phyloP scores from a whole-genome alignment of 768 basidiomycete genomes.

The Psilocybe tampanensis region DNA sequence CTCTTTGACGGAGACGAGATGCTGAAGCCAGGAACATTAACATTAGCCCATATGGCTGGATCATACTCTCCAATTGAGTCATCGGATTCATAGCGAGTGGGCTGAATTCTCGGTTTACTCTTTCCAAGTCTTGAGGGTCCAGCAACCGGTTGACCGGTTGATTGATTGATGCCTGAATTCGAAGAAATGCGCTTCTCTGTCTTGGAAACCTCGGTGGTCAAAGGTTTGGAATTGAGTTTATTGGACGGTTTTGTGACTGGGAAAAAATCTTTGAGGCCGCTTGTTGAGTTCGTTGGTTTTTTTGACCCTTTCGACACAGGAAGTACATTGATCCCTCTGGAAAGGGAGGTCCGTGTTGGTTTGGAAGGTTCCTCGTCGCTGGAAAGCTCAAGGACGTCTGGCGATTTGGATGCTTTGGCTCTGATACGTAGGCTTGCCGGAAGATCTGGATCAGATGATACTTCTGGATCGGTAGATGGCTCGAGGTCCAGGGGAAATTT shows the following conservation, averaged over 20 bases:
- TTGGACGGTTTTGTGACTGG: constrained; percentile 8
- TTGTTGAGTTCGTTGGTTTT: neutral
- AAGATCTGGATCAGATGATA: neutral
- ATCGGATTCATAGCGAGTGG: neutral
- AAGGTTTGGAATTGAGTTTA: neutral
- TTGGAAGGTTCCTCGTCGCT: neutral
- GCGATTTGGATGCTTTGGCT: neutral
- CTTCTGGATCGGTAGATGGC: neutral
- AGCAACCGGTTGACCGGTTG: too few relatives aligned
- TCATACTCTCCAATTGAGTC: constrained; percentile 6
- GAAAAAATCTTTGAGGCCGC: constrained; percentile 19
- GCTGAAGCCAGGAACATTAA: neutral
- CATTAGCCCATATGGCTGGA: neutral
- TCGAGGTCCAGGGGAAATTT: neutral
- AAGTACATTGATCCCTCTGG: constrained; percentile 9
- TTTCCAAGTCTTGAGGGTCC: neutral
- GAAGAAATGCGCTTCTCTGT: neutral
- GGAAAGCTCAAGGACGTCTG: neutral
- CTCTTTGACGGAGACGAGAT: constrained; percentile 17
- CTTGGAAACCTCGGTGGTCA: neutral
- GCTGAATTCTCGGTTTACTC: neutral
- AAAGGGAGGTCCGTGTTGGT: neutral
- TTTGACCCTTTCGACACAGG: constrained; percentile 14
- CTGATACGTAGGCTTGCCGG: neutral
- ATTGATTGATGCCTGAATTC: neutral